Conservation (phyloP, 2,329 filamentous ascomycete genomes). For the Colletotrichum neosansevieriae region DNA sequence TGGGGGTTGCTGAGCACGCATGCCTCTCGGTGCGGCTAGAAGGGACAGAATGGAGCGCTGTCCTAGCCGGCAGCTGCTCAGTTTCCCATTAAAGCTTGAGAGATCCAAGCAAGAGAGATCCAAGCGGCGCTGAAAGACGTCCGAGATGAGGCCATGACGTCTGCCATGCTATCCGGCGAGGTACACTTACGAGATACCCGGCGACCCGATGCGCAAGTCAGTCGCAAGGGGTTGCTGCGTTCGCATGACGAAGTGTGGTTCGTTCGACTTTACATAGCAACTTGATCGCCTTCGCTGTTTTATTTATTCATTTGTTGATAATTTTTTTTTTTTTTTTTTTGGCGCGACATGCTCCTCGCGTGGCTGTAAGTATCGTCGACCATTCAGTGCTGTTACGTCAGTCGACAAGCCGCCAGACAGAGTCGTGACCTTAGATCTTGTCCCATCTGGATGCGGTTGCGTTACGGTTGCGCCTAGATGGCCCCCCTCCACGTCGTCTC, state of each 20-base stretch:
- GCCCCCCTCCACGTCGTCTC: conserved; percentile 3
- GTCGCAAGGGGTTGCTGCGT: conserved; percentile 7
- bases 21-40: background rate
- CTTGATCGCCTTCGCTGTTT: too few relatives aligned
- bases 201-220: background rate
- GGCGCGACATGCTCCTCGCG: background rate
- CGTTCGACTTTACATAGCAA: background rate
- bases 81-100: background rate
- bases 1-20: background rate
- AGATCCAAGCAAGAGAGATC: conserved; percentile 10
- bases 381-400: background rate
- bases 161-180: background rate
- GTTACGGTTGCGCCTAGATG: conserved; percentile 3
- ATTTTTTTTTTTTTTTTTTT: rapidly evolving
- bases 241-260: background rate
- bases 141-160: conserved; percentile 24
- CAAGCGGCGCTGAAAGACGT: conserved; percentile 7
- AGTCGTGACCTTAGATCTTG: background rate
- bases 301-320: too few relatives aligned
- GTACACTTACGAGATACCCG: background rate
- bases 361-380: background rate
- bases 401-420: background rate
- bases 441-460: conserved; percentile 22
- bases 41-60: background rate
- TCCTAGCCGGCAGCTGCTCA: background rate